A percentile compares a stretch with the other conserved stretches of the same genome.
phyloP scores from a whole-genome alignment of 1,284 basidiomycete species.

The Papiliotrema fonsecae region DNA sequence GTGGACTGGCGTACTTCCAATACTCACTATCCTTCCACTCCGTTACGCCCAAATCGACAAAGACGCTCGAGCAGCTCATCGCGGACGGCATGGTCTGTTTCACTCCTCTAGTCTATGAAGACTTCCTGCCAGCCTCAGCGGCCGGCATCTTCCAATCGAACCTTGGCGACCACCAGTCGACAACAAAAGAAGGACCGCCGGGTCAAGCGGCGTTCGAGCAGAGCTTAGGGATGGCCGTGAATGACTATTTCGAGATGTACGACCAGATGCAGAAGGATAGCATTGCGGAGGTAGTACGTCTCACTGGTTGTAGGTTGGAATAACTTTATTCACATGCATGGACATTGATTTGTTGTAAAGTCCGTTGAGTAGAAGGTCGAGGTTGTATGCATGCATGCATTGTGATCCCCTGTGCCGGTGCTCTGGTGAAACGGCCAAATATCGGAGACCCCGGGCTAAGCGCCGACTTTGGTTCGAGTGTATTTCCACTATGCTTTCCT shows the following conservation, averaged over 20 bases:
- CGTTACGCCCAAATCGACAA: background rate
- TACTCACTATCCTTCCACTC: conserved; percentile 18
- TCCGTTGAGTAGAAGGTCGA: too few relatives aligned
- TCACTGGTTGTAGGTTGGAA: conserved; percentile 3
- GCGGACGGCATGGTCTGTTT: conserved; percentile 29
- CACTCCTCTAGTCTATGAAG: conserved; percentile 48
- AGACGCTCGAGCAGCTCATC: conserved; percentile 28
- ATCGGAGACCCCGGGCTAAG: too few relatives aligned
- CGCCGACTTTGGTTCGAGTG: too few relatives aligned
- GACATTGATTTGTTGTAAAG: too few relatives aligned
- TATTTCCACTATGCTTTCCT: too few relatives aligned
- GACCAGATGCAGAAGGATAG: conserved; percentile 16
- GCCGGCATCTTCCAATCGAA: conserved; percentile 51
- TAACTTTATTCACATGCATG: too few relatives aligned
- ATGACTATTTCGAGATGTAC: conserved; percentile 29
- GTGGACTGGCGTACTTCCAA: conserved; percentile 37
- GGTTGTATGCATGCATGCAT: too few relatives aligned
- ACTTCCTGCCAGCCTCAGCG: conserved; percentile 49
- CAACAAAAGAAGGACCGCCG: background rate
- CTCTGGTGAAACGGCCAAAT: too few relatives aligned
- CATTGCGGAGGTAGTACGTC: conserved; percentile 6
- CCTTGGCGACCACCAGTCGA: conserved; percentile 19
- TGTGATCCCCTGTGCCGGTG: too few relatives aligned
- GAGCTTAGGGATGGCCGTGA: conserved; percentile 16
- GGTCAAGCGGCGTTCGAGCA: conserved; percentile 17